Evolutionary conservation across 225 moss, liverwort and hornwort genomes (phyloP).

Genomic region (Marchantia polymorpha): DNA sequence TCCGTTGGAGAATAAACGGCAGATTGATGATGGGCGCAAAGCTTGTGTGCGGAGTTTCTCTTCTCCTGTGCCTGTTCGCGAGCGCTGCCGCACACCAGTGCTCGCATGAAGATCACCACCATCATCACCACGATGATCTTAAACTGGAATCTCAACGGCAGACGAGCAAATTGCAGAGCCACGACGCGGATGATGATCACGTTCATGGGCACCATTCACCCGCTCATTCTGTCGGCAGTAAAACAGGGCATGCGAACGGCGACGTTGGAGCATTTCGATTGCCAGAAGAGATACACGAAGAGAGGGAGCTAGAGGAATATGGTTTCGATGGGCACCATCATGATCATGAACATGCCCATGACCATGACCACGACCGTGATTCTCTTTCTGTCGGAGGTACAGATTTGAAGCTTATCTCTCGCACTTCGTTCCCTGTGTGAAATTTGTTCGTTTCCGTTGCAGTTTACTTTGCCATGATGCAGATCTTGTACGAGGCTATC

Average conservation of each 20-base stretch:
- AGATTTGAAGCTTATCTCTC: background rate
- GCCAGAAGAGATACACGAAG: constrained; percentile 68
- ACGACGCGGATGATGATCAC: constrained; percentile 14
- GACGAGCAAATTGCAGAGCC: constrained; percentile 1
- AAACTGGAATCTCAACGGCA: background rate
- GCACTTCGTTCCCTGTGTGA: background rate
- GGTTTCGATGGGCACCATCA: constrained; percentile 40
- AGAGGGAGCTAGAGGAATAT: constrained; percentile 57
- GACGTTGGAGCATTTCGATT: constrained; percentile 35
- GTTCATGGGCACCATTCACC: constrained; percentile 43
- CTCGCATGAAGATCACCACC: constrained; percentile 9
- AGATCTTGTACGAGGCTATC: background rate
- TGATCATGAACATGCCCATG: constrained; percentile 32
- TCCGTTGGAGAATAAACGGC: background rate
- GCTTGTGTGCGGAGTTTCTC: background rate
- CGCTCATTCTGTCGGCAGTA: background rate
- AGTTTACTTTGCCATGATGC: background rate
- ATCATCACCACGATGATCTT: constrained; percentile 20
- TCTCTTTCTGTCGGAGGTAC: constrained; percentile 39
- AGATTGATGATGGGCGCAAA: background rate
- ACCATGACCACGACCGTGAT: constrained; percentile 35
- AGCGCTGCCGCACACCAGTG: constrained; percentile 6
- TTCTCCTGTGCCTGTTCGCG: background rate
- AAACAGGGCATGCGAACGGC: constrained; percentile 2
- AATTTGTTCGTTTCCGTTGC: background rate